These are phyloP conservation scores for Monosporascus sp. DNA, from an alignment of 2,329 filamentous ascomycete species.

Conservation along the genomic window DNA sequence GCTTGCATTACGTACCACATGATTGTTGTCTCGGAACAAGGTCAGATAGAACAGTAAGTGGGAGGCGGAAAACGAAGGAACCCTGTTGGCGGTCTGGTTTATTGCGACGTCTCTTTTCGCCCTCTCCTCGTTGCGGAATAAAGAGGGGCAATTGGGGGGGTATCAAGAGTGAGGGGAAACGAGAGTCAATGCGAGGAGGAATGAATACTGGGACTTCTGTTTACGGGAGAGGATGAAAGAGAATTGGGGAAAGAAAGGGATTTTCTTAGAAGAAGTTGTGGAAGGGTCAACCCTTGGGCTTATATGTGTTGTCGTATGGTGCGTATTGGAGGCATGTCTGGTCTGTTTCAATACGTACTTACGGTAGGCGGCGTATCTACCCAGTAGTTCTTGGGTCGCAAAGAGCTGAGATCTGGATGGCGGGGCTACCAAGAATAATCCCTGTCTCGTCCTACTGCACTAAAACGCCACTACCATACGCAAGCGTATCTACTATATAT, in stretches of 20 bases:
- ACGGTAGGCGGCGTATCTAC: not conserved
- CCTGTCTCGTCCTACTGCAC: not conserved
- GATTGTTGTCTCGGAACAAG: constrained; percentile 10
- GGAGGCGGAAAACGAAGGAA: not conserved
- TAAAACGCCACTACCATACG: not conserved
- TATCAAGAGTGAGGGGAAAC: no score
- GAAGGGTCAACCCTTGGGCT: not conserved
- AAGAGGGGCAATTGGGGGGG: not conserved
- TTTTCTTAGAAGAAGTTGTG: not conserved
- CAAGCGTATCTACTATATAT: not conserved
- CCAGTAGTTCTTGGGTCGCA: not conserved
- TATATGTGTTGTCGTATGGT: not conserved
- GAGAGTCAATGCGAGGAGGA: not conserved
- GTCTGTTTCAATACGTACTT: not conserved
- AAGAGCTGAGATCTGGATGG: not conserved
- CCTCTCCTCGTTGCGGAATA: not conserved
- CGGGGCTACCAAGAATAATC: not conserved
- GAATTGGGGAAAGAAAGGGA: not conserved
- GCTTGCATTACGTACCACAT: constrained; percentile 28
- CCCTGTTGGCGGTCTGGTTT: not conserved
- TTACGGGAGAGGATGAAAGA: not conserved
- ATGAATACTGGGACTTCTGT: not conserved
- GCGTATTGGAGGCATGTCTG: not conserved
- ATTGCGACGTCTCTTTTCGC: not conserved
- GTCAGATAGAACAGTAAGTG: not conserved